phyloP scores from a whole-genome alignment of 2,329 filamentous ascomycete species.

The Chalaropsis ovoidea region DNA sequence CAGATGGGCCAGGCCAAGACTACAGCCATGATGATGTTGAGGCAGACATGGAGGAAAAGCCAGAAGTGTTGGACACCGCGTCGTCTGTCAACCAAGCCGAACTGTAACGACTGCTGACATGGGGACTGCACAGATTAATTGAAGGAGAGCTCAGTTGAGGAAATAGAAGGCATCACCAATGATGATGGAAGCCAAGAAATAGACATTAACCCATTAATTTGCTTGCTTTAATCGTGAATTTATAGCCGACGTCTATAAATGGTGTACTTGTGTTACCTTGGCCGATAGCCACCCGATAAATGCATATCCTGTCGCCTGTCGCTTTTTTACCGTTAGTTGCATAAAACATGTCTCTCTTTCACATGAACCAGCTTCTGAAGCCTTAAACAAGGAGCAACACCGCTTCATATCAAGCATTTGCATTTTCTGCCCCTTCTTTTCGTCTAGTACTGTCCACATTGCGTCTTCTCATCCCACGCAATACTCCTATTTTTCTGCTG shows the following conservation, averaged over 20 bases:
- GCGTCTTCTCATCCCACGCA: no score
- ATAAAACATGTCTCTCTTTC: slow-evolving; percentile 8
- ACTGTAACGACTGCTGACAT: neutral
- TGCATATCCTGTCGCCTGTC: neutral
- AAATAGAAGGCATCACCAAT: neutral
- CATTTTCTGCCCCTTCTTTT: neutral
- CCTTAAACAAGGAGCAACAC: neutral
- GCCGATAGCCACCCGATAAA: neutral
- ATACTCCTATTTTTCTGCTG: neutral
- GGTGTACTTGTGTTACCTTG: neutral
- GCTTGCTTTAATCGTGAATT: no score
- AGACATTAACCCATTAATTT: no score
- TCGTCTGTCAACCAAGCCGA: neutral
- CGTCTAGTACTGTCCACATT: neutral
- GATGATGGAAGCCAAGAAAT: neutral
- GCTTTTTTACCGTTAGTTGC: slow-evolving; percentile 1
- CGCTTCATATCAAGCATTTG: neutral
- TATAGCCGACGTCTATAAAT: no score
- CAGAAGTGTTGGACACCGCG: slow-evolving; percentile 17
- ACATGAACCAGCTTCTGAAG: neutral
- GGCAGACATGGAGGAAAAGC: slow-evolving; percentile 19
- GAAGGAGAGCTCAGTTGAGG: no score
- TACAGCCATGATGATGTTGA: neutral
- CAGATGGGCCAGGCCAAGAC: neutral
- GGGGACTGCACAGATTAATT: no score